These are phyloP conservation scores for Peronospora belbahrii DNA, from an alignment of 352 stramenopile species.

Conservation along the genomic window DNA sequence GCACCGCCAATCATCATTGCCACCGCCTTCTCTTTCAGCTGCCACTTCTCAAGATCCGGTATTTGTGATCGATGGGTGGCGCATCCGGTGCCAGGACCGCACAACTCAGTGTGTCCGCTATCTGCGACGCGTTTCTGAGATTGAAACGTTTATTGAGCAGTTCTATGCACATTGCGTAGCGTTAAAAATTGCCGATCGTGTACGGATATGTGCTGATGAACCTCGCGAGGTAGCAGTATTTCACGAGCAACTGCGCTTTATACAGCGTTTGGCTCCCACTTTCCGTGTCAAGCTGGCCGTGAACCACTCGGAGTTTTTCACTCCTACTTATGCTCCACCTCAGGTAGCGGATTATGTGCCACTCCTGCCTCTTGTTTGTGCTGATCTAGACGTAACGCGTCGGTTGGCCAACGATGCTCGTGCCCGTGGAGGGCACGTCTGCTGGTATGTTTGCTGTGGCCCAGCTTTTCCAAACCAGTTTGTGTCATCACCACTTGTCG, in stretches of 20 bases:
- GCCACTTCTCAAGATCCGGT: conserved; percentile 13
- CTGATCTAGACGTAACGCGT: conserved; percentile 50
- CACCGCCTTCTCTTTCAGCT: conserved; percentile 5
- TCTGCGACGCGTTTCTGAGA: conserved; percentile 39
- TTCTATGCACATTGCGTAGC: conserved; percentile 62
- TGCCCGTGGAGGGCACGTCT: conserved; percentile 46
- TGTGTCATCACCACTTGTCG: conserved; percentile 60
- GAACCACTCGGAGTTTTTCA: conserved; percentile 68
- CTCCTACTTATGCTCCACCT: conserved; percentile 36
- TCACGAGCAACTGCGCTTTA: conserved; percentile 54
- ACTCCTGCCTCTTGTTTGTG: conserved; percentile 57
- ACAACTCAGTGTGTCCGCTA: conserved; percentile 56
- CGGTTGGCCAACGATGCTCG: conserved; percentile 45
- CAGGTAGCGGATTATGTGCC: conserved; percentile 71
- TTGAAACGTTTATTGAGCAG: conserved; percentile 55
- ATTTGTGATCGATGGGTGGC: conserved; percentile 55
- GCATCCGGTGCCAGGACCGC: conserved; percentile 54
- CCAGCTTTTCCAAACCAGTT: conserved; percentile 72
- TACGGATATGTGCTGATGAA: conserved; percentile 70
- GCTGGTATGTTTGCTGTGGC: conserved; percentile 78
- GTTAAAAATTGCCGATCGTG: conserved; percentile 45
- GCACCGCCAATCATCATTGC: conserved; percentile 3
- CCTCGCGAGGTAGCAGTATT: conserved; percentile 47
- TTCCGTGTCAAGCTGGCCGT: conserved; percentile 72
- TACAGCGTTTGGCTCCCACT: conserved; percentile 49